phyloP scores from a whole-genome alignment of 2,329 filamentous ascomycete genomes.

The Ophiocordyceps camponoti-saundersi region DNA sequence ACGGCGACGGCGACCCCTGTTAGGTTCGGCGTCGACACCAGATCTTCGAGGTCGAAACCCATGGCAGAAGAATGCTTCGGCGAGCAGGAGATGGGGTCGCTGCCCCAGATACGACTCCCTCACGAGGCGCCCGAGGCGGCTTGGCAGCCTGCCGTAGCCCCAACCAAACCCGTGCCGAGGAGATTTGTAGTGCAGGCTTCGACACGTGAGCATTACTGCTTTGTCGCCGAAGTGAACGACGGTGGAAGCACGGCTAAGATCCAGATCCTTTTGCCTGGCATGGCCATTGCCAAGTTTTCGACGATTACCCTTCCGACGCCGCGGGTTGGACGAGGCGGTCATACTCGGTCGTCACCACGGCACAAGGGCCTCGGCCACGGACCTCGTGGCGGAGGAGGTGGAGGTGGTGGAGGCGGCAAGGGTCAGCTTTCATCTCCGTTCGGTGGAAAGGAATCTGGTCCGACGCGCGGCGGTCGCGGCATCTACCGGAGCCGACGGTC shows the following conservation, averaged over 20 bases:
- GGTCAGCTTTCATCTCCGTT: slow-evolving; percentile 14
- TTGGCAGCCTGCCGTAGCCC: slow-evolving; percentile 41
- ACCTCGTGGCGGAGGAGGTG: slow-evolving; percentile 15
- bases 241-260: slow-evolving; percentile 15
- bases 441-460: slow-evolving; percentile 7
- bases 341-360: slow-evolving; percentile 10
- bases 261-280: slow-evolving; percentile 24
- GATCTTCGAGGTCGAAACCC: slow-evolving; percentile 40
- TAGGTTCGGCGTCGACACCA: slow-evolving; percentile 18
- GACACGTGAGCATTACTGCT: slow-evolving; percentile 17
- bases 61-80: slow-evolving; percentile 70
- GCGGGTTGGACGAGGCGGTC: slow-evolving; percentile 13
- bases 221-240: slow-evolving; percentile 14
- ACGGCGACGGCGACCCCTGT: slow-evolving; percentile 42
- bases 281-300: slow-evolving; percentile 19
- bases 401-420: slow-evolving; percentile 11
- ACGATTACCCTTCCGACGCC: slow-evolving; percentile 17
- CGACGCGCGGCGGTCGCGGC: slow-evolving; percentile 8
- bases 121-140: slow-evolving; percentile 41
- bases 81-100: slow-evolving; percentile 62
- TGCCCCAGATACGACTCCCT: slow-evolving; percentile 56
- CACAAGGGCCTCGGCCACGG: slow-evolving; percentile 13
- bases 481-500: slow-evolving; percentile 21
- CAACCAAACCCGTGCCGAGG: slow-evolving; percentile 35
- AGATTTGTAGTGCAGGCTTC: slow-evolving; percentile 26